Base-by-base conservation (phyloP, 2,329 filamentous ascomycete species). In the Penicillium sp. region DNA sequence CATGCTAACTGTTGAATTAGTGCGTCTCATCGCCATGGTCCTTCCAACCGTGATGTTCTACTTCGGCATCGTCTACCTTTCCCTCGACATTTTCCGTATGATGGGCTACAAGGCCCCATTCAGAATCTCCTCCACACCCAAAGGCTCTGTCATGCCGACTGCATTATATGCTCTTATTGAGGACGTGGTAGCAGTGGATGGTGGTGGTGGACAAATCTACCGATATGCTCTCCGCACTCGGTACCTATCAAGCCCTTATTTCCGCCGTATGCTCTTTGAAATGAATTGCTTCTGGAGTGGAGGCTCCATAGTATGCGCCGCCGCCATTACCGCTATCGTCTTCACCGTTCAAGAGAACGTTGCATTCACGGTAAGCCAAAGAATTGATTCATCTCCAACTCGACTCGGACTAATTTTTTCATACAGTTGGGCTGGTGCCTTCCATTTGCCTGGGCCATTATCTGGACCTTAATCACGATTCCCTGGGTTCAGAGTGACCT, bases 141-240 rank as follows among this genome's bases (percentile, higher is more conserved):
- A 84, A 64, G 84, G 84, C 16, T 78, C 77, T 14, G 73, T 69
- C 5, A 81, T 87, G 53, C 78, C 81, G 3, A 86, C 86, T 0
- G 80, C 83, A 2, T 78, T 82, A 1, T 85, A 86, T 61, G 86
- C 85, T 46, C 77, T 88, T 29, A 81, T 88, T 26, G 86, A 89
- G 69, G 86, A 89, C 62, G 79, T 87, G 23, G 79, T 87, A 13
- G 84, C 83, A 4, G 86, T 89, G 38, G 86, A 88, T 64, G 85
- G 84, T 18, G 80, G 78, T 3, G 85, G 83, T 9, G 82, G 81
- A 1, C 76, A 79, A 53, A 77, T 73, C 2, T 85, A 80, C 59
- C 75, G 82, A 41, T 73, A 78, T 61, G 78, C 78, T 0, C 64
- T 84, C 18, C 71, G 78, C 46, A 77, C 74, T 36, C 72, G 82